Conservation (phyloP, 208 protist genomes). For the Trichomonas gallinae region DNA sequence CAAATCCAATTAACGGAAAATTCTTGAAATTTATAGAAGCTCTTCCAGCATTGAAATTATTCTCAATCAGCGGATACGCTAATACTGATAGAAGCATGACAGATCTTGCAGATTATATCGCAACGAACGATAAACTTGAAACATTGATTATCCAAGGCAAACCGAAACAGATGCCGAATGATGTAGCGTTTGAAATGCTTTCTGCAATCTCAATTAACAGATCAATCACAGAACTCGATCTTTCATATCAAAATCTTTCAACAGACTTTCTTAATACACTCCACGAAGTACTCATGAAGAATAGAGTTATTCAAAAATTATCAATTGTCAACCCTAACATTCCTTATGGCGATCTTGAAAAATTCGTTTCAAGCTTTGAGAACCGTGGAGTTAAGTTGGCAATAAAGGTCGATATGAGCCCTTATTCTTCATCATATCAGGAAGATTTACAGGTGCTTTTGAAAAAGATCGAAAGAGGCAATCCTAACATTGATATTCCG, state of each 20-base stretch:
- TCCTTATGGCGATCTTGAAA: not conserved
- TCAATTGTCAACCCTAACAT: not conserved
- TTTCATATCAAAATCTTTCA: not conserved
- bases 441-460: not conserved
- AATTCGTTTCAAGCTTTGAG: not conserved
- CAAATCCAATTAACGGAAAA: not conserved
- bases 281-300: not conserved
- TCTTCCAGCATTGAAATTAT: not conserved
- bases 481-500: not conserved
- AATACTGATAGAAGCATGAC: not conserved
- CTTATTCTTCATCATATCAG: not conserved
- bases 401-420: not conserved
- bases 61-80: not conserved
- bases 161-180: not conserved
- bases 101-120: not conserved
- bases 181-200: not conserved
- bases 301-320: not conserved
- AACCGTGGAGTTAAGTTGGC: not conserved
- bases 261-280: not conserved
- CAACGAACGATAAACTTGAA: not conserved
- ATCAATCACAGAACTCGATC: not conserved
- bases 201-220: not conserved
- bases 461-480: not conserved
- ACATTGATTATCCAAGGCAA: not conserved
- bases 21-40: not conserved